Evolutionary conservation across 192 early-diverging fungal species (phyloP).

Genomic region (Linnemannia exigua): DNA sequence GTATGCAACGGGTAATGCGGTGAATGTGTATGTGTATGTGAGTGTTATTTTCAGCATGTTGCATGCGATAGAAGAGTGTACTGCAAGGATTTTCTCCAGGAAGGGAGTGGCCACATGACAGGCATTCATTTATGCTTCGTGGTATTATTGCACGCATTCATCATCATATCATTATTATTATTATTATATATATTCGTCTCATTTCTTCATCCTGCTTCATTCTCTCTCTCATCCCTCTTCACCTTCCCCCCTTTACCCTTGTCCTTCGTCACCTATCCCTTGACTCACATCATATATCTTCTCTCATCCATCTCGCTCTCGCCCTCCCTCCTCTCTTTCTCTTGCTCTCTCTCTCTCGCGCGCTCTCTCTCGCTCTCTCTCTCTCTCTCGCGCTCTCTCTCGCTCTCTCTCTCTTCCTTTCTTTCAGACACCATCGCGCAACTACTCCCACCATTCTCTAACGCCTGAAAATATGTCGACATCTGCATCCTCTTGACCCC

Average conservation of each 20-base stretch:
- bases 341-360: not conserved
- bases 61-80: too few species aligned
- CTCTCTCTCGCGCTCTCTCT: not conserved
- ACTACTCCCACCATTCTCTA: not conserved
- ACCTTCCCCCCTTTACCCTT: too few species aligned
- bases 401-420: not conserved
- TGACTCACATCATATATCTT: not conserved
- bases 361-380: not conserved
- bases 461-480: slow-evolving; percentile 5
- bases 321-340: not conserved
- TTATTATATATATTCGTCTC: too few species aligned
- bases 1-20: not conserved
- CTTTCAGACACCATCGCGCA: not conserved
- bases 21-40: not conserved
- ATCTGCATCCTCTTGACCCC: not conserved
- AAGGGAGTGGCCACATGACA: too few species aligned
- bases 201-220: too few species aligned
- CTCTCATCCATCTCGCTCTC: not conserved
- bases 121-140: too few species aligned
- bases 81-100: too few species aligned
- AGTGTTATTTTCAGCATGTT: not conserved
- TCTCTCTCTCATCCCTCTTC: not conserved
- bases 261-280: not conserved
- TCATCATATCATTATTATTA: too few species aligned
- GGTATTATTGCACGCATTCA: too few species aligned